Percentiles rank a stretch among this genome's conserved stretches.
These are phyloP conservation scores for Gymnopilus junonius DNA, from an alignment of 768 basidiomycete species.

Conservation along the genomic window DNA sequence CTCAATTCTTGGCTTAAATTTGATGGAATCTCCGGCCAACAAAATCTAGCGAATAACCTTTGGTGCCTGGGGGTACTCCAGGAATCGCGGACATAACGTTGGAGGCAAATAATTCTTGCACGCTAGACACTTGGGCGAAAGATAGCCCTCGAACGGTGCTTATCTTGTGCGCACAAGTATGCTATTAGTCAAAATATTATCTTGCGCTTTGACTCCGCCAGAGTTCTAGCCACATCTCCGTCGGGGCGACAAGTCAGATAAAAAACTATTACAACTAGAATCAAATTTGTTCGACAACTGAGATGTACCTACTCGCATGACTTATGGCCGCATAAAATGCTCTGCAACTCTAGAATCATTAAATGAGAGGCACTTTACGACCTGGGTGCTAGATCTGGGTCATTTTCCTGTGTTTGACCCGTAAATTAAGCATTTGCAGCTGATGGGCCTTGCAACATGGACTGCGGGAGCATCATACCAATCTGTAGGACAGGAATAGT, in stretches of 20 bases:
- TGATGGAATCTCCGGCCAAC: background rate
- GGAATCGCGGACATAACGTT: constrained; percentile 3
- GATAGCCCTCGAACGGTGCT: background rate
- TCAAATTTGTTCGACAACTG: background rate
- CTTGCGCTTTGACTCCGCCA: background rate
- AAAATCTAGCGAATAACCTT: background rate
- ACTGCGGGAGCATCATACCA: constrained; percentile 59
- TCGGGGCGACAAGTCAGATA: background rate
- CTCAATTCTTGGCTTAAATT: background rate
- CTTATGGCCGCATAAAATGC: background rate
- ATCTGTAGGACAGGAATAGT: constrained; percentile 35
- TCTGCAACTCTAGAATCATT: background rate
- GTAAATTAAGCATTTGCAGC: constrained; percentile 1
- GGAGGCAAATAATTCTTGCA: background rate
- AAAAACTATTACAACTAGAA: background rate
- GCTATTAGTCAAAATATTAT: background rate
- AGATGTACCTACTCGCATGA: background rate
- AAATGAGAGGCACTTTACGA: background rate
- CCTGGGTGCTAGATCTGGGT: background rate
- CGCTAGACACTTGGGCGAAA: background rate
- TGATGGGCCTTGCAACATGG: constrained; percentile 33
- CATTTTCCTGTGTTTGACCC: background rate
- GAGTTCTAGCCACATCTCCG: background rate
- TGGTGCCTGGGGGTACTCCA: constrained; percentile 4
- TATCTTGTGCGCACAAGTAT: background rate